phyloP scores from a whole-genome alignment of 192 early-diverging fungal species.

The Anaeromyces robustus region DNA sequence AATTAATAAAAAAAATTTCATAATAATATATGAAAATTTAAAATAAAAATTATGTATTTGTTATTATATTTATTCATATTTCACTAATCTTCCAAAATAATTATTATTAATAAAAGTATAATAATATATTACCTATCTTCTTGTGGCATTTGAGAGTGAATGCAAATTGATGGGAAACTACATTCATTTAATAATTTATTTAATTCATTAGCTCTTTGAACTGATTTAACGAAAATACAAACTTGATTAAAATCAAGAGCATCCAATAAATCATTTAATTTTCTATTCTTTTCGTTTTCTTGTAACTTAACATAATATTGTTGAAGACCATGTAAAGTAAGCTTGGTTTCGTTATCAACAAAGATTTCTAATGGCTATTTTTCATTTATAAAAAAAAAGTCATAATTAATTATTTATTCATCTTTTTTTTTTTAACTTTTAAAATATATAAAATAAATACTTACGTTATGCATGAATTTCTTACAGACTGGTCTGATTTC shows the following conservation, averaged over 20 bases:
- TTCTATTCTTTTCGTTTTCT: constrained; percentile 82
- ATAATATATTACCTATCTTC: constrained; percentile 57
- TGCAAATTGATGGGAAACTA: constrained; percentile 87
- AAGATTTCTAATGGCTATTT: constrained; percentile 85
- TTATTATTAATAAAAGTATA: no score
- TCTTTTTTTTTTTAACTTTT: no score
- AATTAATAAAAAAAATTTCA: background rate
- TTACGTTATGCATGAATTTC: constrained; percentile 90
- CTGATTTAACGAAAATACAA: constrained; percentile 88
- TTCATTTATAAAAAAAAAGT: constrained; percentile 5
- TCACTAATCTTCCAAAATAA: no score
- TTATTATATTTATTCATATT: no score
- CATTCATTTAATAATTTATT: constrained; percentile 74
- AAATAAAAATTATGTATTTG: no score
- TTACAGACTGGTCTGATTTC: constrained; percentile 87
- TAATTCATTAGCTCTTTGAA: constrained; percentile 68
- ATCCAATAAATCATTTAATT: constrained; percentile 83
- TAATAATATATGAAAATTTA: no score
- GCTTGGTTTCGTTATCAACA: constrained; percentile 94
- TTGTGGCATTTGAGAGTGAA: constrained; percentile 82
- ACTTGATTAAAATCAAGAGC: constrained; percentile 96
- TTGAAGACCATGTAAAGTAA: constrained; percentile 92
- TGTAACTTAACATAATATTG: constrained; percentile 80
- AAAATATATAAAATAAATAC: constrained; percentile 7
- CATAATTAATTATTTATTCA: no score